A percentile compares a stretch with the other conserved stretches of the same genome.
These are phyloP conservation scores for Fraxinus dipetala DNA, from an alignment of 305 asterid genomes.

Conservation along the genomic window DNA sequence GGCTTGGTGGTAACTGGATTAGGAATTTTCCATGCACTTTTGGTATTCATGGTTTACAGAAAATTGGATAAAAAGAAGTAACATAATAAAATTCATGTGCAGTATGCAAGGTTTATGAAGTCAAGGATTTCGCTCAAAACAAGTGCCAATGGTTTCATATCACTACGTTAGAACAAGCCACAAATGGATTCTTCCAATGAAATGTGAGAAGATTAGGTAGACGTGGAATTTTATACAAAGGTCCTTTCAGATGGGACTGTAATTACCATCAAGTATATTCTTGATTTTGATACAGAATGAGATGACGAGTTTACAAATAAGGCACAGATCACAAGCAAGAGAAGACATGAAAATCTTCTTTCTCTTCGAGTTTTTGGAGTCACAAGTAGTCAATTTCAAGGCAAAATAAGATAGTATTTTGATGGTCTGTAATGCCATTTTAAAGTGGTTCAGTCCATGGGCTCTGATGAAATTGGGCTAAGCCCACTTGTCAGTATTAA, in stretches of 20 bases:
- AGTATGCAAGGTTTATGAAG: conserved; percentile 35
- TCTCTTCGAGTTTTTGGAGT: conserved; percentile 50
- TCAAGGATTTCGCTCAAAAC: conserved; percentile 41
- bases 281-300: conserved; percentile 39
- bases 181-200: conserved; percentile 45
- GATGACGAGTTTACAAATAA: conserved; percentile 54
- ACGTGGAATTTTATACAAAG: conserved; percentile 46
- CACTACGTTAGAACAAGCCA: conserved; percentile 45
- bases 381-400: conserved; percentile 37
- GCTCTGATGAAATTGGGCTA: too few species aligned
- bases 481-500: too few species aligned
- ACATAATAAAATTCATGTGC: conserved; percentile 33
- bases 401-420: conserved; percentile 41
- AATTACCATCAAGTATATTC: conserved; percentile 54
- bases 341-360: conserved; percentile 54
- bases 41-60: conserved; percentile 27
- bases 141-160: conserved; percentile 55
- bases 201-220: conserved; percentile 56
- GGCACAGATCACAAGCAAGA: conserved; percentile 55
- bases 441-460: too few species aligned
- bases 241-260: conserved; percentile 41
- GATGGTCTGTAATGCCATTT: too few species aligned
- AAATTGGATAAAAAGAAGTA: conserved; percentile 38
- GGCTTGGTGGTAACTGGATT: conserved; percentile 39
- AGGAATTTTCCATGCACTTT: conserved; percentile 30